Base-by-base conservation (phyloP, 2,329 filamentous ascomycete genomes). In the Rugonectria rugulosa region DNA sequence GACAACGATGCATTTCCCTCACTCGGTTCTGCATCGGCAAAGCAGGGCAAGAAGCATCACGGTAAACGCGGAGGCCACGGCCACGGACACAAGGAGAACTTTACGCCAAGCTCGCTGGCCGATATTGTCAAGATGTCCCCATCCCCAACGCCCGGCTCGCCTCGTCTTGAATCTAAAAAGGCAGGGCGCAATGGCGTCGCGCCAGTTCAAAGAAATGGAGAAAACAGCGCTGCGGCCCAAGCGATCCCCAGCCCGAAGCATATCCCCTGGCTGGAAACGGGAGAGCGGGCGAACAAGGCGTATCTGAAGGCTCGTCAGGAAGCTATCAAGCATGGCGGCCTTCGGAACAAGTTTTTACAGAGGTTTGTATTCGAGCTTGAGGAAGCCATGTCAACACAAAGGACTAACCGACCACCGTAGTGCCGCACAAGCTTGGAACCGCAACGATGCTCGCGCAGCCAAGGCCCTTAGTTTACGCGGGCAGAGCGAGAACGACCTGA, bases 341-440 rank as follows among this genome's bases (percentile, higher is more conserved):
- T 97, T 71, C 86, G 95, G 60, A 99, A 98, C 74, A 98, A 98
- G 72, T 99, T 98, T 68, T 77, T 99, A 50, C 94, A 97, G 75
- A 97, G 91, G 91, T 94, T 77, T 67, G 77, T 71, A 17, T 14
- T 14, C 38, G 36, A 11, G 31, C 4, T 27, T 29, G 19, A 3
- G n/a, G 23, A 20, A 40, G 32, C 8, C 12, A 12, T 6, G 36
- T 24, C 17, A 21, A 51, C 21, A 8, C 41, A 42, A 8, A n/a
- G n/a, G 20, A 27, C 56, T 61, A 37, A 60, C 48, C 41, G 10
- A 47, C 14, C 3, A 31, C 24, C 12, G 36, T 60, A 96, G 93
- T 73, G 95, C 95, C 63, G 94, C 94, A 8, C 94, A 98, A 81
- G 95, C 95, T 19, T 99, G 95, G 94, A 97, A 98, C 72, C 90